phyloP scores from a whole-genome alignment of 2,329 filamentous ascomycete genomes.

The Fusarium brachygibbosum region DNA sequence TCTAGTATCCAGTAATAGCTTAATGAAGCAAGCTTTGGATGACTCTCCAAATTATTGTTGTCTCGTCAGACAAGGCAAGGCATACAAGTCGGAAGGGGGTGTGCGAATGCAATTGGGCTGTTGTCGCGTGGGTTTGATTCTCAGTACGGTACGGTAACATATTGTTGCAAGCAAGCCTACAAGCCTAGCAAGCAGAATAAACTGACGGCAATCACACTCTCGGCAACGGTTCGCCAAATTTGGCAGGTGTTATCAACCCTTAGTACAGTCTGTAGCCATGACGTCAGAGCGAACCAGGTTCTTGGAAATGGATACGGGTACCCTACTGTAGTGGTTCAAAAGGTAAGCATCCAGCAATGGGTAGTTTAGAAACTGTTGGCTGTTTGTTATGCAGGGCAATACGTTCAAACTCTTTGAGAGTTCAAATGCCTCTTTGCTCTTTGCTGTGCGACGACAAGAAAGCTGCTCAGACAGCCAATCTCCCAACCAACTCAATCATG shows the following conservation, averaged over 20 bases:
- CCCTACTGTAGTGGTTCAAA: not conserved
- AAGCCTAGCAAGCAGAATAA: not conserved
- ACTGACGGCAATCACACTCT: not conserved
- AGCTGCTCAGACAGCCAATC: constrained; percentile 14
- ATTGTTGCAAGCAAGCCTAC: too few species aligned
- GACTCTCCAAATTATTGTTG: not conserved
- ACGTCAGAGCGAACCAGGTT: constrained; percentile 24
- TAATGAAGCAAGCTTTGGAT: not conserved
- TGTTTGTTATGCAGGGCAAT: not conserved
- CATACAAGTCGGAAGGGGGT: not conserved
- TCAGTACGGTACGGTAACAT: not conserved
- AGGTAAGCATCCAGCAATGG: not conserved
- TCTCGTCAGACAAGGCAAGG: not conserved
- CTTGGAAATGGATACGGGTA: not conserved
- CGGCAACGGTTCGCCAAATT: constrained; percentile 19
- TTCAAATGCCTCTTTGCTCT: not conserved
- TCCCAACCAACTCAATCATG: constrained; percentile 11
- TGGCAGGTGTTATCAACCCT: constrained; percentile 26
- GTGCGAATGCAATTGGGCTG: not conserved
- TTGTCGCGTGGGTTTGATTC: not conserved
- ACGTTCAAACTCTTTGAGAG: not conserved
- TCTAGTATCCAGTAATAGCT: constrained; percentile 6
- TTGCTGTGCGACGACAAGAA: not conserved
- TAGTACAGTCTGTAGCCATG: constrained; percentile 10
- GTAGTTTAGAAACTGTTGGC: not conserved